These are phyloP conservation scores for Onygena corvina DNA, from an alignment of 2,329 filamentous ascomycete genomes.

Conservation along the genomic window DNA sequence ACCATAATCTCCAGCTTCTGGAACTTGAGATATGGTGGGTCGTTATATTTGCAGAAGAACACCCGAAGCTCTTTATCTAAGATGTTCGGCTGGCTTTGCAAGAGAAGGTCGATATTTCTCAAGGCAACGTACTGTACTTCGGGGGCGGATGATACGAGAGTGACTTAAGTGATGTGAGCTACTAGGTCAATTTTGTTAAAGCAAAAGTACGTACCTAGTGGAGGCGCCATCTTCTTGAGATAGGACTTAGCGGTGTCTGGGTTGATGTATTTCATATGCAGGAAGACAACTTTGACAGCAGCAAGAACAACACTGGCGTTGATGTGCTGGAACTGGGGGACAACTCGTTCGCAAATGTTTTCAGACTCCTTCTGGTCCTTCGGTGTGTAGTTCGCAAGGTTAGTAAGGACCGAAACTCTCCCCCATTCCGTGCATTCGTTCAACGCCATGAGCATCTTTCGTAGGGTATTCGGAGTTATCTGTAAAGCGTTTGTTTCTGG, in stretches of 20 bases:
- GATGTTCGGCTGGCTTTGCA: slow-evolving; percentile 93
- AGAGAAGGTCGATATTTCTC: slow-evolving; percentile 85
- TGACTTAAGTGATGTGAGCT: slow-evolving; percentile 49
- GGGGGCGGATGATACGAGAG: slow-evolving; percentile 83
- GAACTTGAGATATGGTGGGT: slow-evolving; percentile 92
- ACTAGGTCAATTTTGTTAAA: slow-evolving; percentile 11
- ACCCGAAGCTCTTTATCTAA: slow-evolving; percentile 94
- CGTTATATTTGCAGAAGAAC: slow-evolving; percentile 99
- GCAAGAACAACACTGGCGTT: slow-evolving; percentile 93
- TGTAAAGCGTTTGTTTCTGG: slow-evolving; percentile 81
- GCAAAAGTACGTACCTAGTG: slow-evolving; percentile 63
- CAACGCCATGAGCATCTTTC: slow-evolving; percentile 90
- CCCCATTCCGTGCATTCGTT: slow-evolving; percentile 99
- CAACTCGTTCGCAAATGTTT: slow-evolving; percentile 92
- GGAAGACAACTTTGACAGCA: slow-evolving; percentile 95
- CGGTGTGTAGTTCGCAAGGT: slow-evolving; percentile 76
- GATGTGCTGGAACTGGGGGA: slow-evolving; percentile 95
- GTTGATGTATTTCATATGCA: slow-evolving; percentile 81
- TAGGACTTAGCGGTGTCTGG: slow-evolving; percentile 71
- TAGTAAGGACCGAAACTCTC: slow-evolving; percentile 81
- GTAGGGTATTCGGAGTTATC: slow-evolving; percentile 69
- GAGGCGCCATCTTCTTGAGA: slow-evolving; percentile 96
- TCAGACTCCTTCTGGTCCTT: slow-evolving; percentile 89
- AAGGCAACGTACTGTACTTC: slow-evolving; percentile 97
- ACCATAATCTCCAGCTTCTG: slow-evolving; percentile 99